Evolutionary conservation across 768 basidiomycete species (phyloP), one percentile per base, ranked within the genome.

Genomic region (Lentinula sp.): DNA sequence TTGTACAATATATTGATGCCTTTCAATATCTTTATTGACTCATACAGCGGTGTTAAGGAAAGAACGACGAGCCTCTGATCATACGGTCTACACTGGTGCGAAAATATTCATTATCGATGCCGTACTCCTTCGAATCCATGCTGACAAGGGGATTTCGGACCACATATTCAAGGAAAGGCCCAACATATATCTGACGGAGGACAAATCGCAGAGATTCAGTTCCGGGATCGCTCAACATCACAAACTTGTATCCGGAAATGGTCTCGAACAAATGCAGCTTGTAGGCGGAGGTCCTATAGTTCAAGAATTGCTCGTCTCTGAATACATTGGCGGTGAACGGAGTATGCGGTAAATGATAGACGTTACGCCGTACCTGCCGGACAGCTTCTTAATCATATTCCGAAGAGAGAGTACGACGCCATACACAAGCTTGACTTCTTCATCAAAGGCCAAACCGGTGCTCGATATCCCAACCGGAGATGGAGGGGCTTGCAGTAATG

Each of bases 341-440:
- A 23, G 35, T 23, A 61, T 12, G 60, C 32, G 49, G 35, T 4
- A 43, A 23, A 32, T 18, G 6, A 20, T 36, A 49, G 43, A 13
- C 18, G 46, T 39, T 45, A 9, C 36, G 37, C 66, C 77, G 43
- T 65, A 95, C 96, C 87, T 82, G 66, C 90, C 87, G 12, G 95
- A 91, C 9, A 99, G 74, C 73, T 97, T 98, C 79, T 87, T 96
- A 69, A 96, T 79, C 95, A 98, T 96, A 72, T 93, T 95, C 59
- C 93, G 77, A 66, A 99, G 70, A 6, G 93, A 95, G 46, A 98
- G 78, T 13, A 98, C 80, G 58, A 99, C 92, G 60, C 97, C 97
- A 71, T 98, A 99, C 0, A 99, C 95, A 63, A 99, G 82, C 71
- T 99, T 99, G 1, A 89, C 88, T 73, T 99, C 96, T 72, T 99